Conservation (phyloP, 2,329 filamentous ascomycete species). For the Aspergillus sergii region DNA sequence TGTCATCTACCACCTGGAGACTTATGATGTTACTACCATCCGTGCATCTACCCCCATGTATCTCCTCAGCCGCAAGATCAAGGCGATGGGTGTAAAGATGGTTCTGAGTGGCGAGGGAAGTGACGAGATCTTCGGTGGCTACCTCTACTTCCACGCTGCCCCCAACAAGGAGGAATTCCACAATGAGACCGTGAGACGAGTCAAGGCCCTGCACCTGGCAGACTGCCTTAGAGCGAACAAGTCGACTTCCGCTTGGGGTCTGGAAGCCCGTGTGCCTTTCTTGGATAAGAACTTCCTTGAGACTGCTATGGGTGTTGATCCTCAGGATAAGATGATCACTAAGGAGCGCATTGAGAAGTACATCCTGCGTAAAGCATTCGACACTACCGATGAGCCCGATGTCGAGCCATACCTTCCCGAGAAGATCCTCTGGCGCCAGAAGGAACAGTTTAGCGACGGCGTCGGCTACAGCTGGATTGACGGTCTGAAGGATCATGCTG, state of each 20-base stretch:
- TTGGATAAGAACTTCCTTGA: slow-evolving; percentile 97
- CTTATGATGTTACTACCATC: slow-evolving; percentile 97
- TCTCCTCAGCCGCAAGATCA: slow-evolving; percentile 95
- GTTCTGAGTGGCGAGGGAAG: slow-evolving; percentile 94
- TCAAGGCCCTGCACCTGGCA: slow-evolving; percentile 95
- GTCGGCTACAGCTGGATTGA: slow-evolving; percentile 99
- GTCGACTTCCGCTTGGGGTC: slow-evolving; percentile 95
- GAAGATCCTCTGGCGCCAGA: slow-evolving; percentile 95
- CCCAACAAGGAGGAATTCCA: slow-evolving; percentile 93
- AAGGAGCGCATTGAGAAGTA: slow-evolving; percentile 93
- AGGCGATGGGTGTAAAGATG: slow-evolving; percentile 99
- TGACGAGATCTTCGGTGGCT: slow-evolving; percentile 97
- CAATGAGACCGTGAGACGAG: slow-evolving; percentile 86
- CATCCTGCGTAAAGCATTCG: slow-evolving; percentile 96
- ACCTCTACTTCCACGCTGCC: slow-evolving; percentile 97
- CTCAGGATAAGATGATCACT: slow-evolving; percentile 92
- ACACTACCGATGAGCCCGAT: slow-evolving; percentile 82
- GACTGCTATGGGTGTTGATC: slow-evolving; percentile 89
- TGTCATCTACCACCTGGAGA: slow-evolving; percentile 97
- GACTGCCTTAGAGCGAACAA: slow-evolving; percentile 99
- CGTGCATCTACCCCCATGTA: slow-evolving; percentile 99
- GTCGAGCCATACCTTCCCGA: slow-evolving; percentile 88
- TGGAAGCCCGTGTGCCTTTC: slow-evolving; percentile 97
- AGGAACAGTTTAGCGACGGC: slow-evolving; percentile 99
- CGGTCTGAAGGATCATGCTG: slow-evolving; percentile 90